Base-by-base conservation (phyloP, 306 rosid species). In the Hippophae gyantsensis region DNA sequence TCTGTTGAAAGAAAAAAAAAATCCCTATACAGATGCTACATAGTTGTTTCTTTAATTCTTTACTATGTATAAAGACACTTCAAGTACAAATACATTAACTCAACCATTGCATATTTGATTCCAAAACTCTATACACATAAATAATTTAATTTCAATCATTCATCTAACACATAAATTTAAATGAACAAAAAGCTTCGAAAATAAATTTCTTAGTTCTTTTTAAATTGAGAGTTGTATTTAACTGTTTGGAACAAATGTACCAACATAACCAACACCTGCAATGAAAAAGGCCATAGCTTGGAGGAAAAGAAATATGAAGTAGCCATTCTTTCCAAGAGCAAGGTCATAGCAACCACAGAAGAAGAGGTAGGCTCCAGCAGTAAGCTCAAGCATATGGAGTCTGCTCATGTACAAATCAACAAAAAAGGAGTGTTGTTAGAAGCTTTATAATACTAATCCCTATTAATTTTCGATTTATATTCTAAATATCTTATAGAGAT, bases 241-340 rank as follows among this genome's bases (percentile, higher is more conserved):
- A 53, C 83, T 74, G 57, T 52, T 85, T 10, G 96, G 81, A 71
- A 85, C 84, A 63, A 76, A 79, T 65, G 83, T 79, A 44, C 98
- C 98, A 7, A 92, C 78, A 61, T 85, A 85, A 63, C 98, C 98
- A 60, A 90, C 27, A 48, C 98, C 98, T 3, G 72, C 89, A 8
- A 90, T 49, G 78, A 90, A 87, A 92, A 90, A 90, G 56, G 98
- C 98, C 46, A 80, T 18, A 7, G 98, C 76, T 61, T 90, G 98
- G 68, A 78, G 69, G 76, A 90, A 87, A 48, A 87, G 95, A 82
- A 73, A 90, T 51, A 90, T 79, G 81, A 78, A 90, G 74, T 71
- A 87, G 60, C 68, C 70, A 67, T 87, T 90, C 81, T 53, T 87
- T 53, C 98, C 98, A 54, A 74, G 79, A 9, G 71, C 52, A 58